phyloP scores from a whole-genome alignment of 495 filamentous ascomycete genomes.

The Zalerion maritima region DNA sequence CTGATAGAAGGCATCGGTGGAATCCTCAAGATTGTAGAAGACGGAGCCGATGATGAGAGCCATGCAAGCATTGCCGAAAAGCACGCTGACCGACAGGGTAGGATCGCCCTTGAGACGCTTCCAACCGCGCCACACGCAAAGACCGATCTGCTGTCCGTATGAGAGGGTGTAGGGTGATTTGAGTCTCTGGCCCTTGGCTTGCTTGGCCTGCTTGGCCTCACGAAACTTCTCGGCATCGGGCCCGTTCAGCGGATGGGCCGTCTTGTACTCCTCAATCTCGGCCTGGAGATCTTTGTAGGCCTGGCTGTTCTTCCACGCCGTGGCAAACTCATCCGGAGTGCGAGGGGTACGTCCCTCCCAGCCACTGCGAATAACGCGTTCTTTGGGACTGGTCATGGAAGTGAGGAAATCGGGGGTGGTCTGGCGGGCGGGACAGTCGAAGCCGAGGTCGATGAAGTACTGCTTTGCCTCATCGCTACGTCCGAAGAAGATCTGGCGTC shows the following conservation, averaged over 20 bases:
- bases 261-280: conserved; percentile 60
- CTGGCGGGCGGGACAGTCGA: conserved; percentile 54
- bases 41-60: conserved; percentile 66
- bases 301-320: conserved; percentile 58
- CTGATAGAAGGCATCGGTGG: conserved; percentile 58
- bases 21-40: conserved; percentile 57
- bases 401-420: conserved; percentile 73
- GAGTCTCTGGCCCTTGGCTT: conserved; percentile 45
- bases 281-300: conserved; percentile 47
- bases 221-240: conserved; percentile 53
- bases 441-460: conserved; percentile 64
- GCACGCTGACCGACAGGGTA: conserved; percentile 49
- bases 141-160: conserved; percentile 48
- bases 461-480: conserved; percentile 42
- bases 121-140: conserved; percentile 67
- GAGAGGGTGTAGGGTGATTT: conserved; percentile 69
- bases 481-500: conserved; percentile 73
- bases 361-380: conserved; percentile 48
- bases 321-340: conserved; percentile 65
- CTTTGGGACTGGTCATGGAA: conserved; percentile 56
- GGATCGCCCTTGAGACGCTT: conserved; percentile 54
- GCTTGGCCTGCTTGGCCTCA: conserved; percentile 47
- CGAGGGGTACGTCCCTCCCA: conserved; percentile 52
- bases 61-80: conserved; percentile 63
- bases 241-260: conserved; percentile 45